Percentiles rank a stretch among this genome's conserved stretches.
phyloP scores from a whole-genome alignment of 2,329 filamentous ascomycete genomes.

The Aspergillus ochraceus region DNA sequence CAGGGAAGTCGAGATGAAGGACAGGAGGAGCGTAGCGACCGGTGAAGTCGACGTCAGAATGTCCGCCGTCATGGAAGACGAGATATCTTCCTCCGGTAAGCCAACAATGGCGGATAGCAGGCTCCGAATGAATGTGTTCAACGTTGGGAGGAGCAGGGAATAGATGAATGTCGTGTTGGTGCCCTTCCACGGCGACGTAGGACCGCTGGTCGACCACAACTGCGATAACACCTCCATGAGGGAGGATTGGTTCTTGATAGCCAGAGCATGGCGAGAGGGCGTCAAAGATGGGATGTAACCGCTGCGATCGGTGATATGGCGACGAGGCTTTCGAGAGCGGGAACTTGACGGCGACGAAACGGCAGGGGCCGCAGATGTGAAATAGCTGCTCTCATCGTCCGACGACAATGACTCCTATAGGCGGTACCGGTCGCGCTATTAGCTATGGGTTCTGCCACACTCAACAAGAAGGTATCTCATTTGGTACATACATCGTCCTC shows the following conservation, averaged over 20 bases:
- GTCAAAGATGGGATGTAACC: conserved; percentile 45
- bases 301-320: conserved; percentile 47
- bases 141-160: conserved; percentile 76
- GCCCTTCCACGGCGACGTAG: conserved; percentile 90
- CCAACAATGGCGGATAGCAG: conserved; percentile 88
- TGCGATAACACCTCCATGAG: conserved; percentile 83
- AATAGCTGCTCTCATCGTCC: conserved; percentile 82
- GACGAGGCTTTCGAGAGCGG: conserved; percentile 37
- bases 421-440: background rate
- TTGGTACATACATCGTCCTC: background rate
- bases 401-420: conserved; percentile 46
- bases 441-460: background rate
- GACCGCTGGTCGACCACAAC: conserved; percentile 84
- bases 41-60: conserved; percentile 80
- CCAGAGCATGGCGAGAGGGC: conserved; percentile 61
- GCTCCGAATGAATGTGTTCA: conserved; percentile 90
- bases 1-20: conserved; percentile 63
- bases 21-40: conserved; percentile 74
- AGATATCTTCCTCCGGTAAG: conserved; percentile 72
- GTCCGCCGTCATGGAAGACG: conserved; percentile 61
- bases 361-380: conserved; percentile 62
- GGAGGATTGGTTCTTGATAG: conserved; percentile 73
- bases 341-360: conserved; percentile 44
- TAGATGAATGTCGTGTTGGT: conserved; percentile 93
- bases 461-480: background rate